Evolutionary conservation across 2,329 filamentous ascomycete genomes (phyloP).

Genomic region (Tolypocladium tundrense): DNA sequence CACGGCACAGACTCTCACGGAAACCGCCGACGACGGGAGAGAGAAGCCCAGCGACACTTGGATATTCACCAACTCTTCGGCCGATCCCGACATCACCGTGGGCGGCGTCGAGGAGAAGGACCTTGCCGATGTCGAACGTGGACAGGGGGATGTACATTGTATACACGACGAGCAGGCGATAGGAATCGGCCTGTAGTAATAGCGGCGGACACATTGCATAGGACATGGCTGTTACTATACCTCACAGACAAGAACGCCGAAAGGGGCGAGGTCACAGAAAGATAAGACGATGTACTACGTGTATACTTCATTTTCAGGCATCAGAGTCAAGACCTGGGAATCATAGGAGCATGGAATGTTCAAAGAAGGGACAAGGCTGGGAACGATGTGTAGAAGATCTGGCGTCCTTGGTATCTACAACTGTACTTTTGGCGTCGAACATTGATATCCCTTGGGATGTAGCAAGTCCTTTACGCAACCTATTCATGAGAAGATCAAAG

Average conservation of each 20-base stretch:
- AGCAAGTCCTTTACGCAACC: too few relatives aligned
- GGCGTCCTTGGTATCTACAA: neutral
- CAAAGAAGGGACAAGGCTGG: neutral
- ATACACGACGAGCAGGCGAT: neutral
- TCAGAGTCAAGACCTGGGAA: neutral
- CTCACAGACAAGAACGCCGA: neutral
- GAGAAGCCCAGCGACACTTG: conserved; percentile 6
- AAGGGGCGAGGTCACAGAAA: neutral
- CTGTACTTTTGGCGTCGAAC: neutral
- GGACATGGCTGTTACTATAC: neutral
- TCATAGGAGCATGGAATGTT: neutral
- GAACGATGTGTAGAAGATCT: neutral
- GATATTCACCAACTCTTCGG: conserved; percentile 1
- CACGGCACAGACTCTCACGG: conserved; percentile 10
- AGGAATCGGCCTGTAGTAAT: conserved; percentile 1
- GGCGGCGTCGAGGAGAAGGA: neutral
- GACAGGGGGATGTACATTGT: neutral
- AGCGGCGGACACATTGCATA: neutral
- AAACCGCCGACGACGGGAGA: conserved; percentile 6
- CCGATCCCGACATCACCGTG: neutral
- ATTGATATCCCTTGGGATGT: neutral
- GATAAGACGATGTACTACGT: neutral
- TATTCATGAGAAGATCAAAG: neutral
- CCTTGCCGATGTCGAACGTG: neutral
- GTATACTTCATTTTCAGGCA: neutral